Percentiles rank a stretch among this genome's conserved stretches.
Conservation (phyloP, 805 yeast species). For the Schwanniomyces sp. region DNA sequence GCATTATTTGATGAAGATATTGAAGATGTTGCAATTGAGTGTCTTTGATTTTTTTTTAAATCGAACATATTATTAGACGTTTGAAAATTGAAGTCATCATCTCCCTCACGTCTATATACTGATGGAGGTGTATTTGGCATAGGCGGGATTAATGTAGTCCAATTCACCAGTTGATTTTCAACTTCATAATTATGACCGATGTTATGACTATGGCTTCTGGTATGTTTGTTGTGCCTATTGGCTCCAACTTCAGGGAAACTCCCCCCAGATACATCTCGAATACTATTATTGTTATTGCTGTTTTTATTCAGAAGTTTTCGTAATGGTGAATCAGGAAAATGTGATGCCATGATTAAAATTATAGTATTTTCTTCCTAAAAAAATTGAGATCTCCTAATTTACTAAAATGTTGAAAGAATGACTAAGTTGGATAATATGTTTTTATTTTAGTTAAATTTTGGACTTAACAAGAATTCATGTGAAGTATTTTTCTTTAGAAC, state of each 20-base stretch:
- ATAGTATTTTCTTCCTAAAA: not conserved
- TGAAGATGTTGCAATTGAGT: constrained; percentile 29
- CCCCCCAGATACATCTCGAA: not conserved
- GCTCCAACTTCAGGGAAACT: not conserved
- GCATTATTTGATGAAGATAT: constrained; percentile 4
- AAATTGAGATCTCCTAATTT: not conserved
- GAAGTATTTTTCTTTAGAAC: not conserved
- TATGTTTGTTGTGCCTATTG: constrained; percentile 1
- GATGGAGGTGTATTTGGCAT: constrained; percentile 21
- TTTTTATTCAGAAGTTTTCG: not conserved
- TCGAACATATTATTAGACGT: not conserved
- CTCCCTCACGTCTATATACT: constrained; percentile 9
- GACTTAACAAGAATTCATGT: not conserved
- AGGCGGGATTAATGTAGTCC: constrained; percentile 38
- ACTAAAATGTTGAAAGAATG: constrained; percentile 1
- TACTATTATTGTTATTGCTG: not conserved
- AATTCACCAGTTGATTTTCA: constrained; percentile 11
- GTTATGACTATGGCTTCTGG: constrained; percentile 8
- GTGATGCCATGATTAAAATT: not conserved
- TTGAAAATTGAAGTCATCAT: not conserved
- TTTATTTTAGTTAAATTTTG: not conserved
- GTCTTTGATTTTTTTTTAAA: constrained; percentile 18
- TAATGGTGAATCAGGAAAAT: not conserved
- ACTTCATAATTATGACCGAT: constrained; percentile 2
- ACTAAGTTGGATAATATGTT: not conserved